Evolutionary conservation across 1,139 yeast genomes (phyloP).

Genomic region (Hansenula sp.): DNA sequence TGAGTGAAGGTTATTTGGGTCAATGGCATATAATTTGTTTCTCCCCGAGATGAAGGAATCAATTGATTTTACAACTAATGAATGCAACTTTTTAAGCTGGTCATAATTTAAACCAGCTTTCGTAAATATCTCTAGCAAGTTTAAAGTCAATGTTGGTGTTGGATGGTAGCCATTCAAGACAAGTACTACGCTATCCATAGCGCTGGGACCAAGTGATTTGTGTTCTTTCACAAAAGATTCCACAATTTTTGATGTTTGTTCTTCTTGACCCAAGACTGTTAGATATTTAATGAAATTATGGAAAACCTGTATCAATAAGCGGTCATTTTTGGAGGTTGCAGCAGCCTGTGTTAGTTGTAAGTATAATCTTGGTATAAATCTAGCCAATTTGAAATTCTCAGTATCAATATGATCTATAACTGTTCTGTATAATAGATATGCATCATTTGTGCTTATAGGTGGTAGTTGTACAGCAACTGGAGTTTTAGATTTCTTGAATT

Average conservation of each 20-base stretch:
- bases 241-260: conserved; percentile 9
- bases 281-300: conserved; percentile 13
- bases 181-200: background rate
- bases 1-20: background rate
- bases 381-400: conserved; percentile 16
- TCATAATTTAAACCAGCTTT: background rate
- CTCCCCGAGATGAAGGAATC: background rate
- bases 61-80: background rate
- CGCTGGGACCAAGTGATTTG: background rate
- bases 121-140: background rate
- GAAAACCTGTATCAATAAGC: conserved; percentile 6
- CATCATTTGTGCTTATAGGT: conserved; percentile 7
- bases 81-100: background rate
- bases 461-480: conserved; percentile 7
- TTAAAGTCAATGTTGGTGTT: background rate
- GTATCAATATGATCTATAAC: conserved; percentile 8
- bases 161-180: background rate
- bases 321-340: background rate
- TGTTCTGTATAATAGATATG: conserved; percentile 5
- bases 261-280: conserved; percentile 11
- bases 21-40: background rate
- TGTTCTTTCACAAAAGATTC: conserved; percentile 7
- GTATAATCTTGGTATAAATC: conserved; percentile 19
- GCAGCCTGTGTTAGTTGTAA: conserved; percentile 12
- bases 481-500: background rate